These are phyloP conservation scores for Schizosaccharomyces osmophilus DNA, from an alignment of 805 yeast species.

Conservation along the genomic window DNA sequence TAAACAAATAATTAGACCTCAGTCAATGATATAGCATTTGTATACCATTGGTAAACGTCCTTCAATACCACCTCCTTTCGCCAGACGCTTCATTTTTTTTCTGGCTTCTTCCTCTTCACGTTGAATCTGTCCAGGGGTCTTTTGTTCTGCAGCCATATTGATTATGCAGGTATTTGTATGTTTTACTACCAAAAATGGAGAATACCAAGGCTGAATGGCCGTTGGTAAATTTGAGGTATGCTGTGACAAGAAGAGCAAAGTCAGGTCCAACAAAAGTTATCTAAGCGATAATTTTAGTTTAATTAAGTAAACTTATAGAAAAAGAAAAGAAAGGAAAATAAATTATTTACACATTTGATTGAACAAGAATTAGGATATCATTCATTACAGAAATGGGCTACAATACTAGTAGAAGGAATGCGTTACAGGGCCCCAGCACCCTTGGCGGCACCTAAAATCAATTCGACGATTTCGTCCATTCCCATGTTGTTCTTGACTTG, in stretches of 20 bases:
- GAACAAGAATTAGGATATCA: neutral
- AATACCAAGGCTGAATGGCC: no score
- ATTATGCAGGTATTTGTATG: no score
- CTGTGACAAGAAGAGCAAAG: no score
- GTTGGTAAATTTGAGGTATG: neutral
- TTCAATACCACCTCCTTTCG: neutral
- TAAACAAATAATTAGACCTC: conserved; percentile 3
- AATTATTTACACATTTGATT: neutral
- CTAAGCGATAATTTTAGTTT: neutral
- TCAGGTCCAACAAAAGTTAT: neutral
- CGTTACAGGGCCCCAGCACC: neutral
- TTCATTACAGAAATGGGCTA: neutral
- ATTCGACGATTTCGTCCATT: neutral
- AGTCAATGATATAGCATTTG: neutral
- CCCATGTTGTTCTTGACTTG: conserved; percentile 2
- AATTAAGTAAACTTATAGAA: neutral
- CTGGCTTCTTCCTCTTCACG: conserved; percentile 1
- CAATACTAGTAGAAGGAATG: neutral
- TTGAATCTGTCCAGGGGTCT: neutral
- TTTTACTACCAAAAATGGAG: no score
- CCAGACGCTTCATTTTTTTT: neutral
- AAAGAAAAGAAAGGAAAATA: neutral
- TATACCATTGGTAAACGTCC: neutral
- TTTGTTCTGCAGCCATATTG: neutral
- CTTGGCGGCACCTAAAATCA: conserved; percentile 1